Base-by-base conservation (phyloP, 768 basidiomycete species). In the Russula dissimulans region DNA sequence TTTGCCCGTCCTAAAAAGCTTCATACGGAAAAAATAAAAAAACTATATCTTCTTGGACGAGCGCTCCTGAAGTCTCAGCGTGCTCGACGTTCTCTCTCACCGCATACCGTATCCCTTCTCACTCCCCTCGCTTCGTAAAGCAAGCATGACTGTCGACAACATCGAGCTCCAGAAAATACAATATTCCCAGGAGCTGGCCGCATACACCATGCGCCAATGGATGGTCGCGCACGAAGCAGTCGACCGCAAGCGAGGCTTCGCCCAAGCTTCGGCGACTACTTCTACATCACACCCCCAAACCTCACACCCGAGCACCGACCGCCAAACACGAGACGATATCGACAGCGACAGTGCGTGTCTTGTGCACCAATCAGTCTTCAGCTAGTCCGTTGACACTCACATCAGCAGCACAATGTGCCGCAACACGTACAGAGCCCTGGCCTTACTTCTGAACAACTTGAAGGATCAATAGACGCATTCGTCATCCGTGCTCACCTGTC, bases 201-300 rank as follows among this genome's bases (percentile, higher is more conserved):
- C 70, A 4, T 73, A 76, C 56, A 76, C 75, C n/a, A 68, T 75
- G 54, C 67, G 67, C 43, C 75, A 76, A 65, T 75, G 73, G 75
- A 68, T 69, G 54, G 29, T 65, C 12, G 70, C 69, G 43, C 68
- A 69, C 32, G 69, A 69, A 54, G 50, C 65, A 3, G 56, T 67
- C 54, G 70, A 72, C 50, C 54, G 36, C 38, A 67, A 53, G 43
- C 57, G 52, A 50, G 61, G 31, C 26, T 45, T 46, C 22, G 54
- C 11, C 43, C 39, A 31, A 39, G 44, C 54, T 8, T 26, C 50
- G 9, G 22, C 61, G 47, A 34, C 22, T 39, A 45, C 26, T 3
- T 22, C 56, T 4, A 44, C 34, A 14, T 10, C 62, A 22, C 38
- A 26, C 31, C 31, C 47, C 8, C 54, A 54, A 26, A 42, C 3